Percentiles rank a stretch among this genome's conserved stretches.
These are phyloP conservation scores for Tolypocladium pustulatum DNA, from an alignment of 2,329 filamentous ascomycete genomes.

Conservation along the genomic window DNA sequence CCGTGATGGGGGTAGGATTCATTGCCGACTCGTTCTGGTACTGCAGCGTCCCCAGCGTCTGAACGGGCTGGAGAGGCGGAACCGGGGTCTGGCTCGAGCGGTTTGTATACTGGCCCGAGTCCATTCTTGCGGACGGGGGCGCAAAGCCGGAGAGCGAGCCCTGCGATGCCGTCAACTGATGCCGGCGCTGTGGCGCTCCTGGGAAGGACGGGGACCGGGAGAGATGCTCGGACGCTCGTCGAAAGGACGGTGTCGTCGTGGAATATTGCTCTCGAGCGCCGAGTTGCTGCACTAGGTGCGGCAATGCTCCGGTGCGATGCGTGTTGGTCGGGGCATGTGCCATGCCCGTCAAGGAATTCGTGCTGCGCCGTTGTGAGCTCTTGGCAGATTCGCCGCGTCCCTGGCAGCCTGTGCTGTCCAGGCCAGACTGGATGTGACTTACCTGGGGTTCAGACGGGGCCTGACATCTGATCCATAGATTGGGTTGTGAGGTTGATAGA, in stretches of 20 bases:
- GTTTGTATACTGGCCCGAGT: conserved; percentile 27
- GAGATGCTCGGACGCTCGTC: conserved; percentile 37
- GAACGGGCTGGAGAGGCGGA: conserved; percentile 41
- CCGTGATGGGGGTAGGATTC: conserved; percentile 40
- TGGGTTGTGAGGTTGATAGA: conserved; percentile 33
- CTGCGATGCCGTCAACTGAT: conserved; percentile 42
- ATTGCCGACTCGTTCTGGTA: conserved; percentile 37
- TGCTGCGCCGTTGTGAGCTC: conserved; percentile 24
- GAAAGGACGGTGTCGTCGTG: conserved; percentile 37
- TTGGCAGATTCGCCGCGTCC: background rate
- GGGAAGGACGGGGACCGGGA: conserved; percentile 42
- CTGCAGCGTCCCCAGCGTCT: conserved; percentile 48
- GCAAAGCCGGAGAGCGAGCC: conserved; percentile 36
- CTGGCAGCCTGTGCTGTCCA: background rate
- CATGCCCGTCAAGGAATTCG: conserved; percentile 42
- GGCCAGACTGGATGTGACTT: conserved; percentile 19
- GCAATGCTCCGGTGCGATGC: conserved; percentile 36
- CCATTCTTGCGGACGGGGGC: conserved; percentile 38
- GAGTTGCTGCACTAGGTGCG: conserved; percentile 37
- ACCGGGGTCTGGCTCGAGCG: conserved; percentile 24
- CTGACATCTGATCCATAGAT: conserved; percentile 42
- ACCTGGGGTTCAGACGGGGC: conserved; percentile 45
- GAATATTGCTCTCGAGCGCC: conserved; percentile 44
- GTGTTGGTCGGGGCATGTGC: conserved; percentile 39
- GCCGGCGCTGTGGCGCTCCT: conserved; percentile 32